A percentile compares a stretch with the other conserved stretches of the same genome.
Evolutionary conservation across 805 yeast genomes (phyloP).

Genomic region (Nadsonia fulvescens): DNA sequence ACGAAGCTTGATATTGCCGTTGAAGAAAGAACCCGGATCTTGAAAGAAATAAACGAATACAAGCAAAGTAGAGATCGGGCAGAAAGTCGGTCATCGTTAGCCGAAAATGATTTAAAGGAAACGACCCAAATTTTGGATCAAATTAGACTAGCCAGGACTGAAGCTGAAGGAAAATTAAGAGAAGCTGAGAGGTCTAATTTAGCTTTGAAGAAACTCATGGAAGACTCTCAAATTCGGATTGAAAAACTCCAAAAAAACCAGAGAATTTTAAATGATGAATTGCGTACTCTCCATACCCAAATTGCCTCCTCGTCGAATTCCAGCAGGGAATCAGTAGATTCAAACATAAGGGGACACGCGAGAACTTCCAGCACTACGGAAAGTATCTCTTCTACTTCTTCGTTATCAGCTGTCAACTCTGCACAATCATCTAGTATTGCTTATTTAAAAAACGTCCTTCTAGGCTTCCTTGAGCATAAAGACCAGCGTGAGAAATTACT

Average conservation of each 20-base stretch:
- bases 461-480: constrained; percentile 79
- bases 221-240: constrained; percentile 19
- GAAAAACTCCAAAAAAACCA: constrained; percentile 20
- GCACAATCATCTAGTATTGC: constrained; percentile 34
- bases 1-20: constrained; percentile 18
- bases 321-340: constrained; percentile 6
- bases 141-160: constrained; percentile 8
- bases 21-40: constrained; percentile 18
- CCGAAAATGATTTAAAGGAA: constrained; percentile 12
- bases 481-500: constrained; percentile 77
- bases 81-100: constrained; percentile 11
- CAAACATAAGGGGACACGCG: too few relatives aligned
- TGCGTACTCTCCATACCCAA: too few relatives aligned
- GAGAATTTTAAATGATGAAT: constrained; percentile 17
- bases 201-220: constrained; percentile 18
- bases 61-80: constrained; percentile 13
- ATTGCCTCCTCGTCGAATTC: constrained; percentile 6
- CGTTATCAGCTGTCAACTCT: constrained; percentile 2
- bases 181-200: constrained; percentile 16
- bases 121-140: constrained; percentile 3
- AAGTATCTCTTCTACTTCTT: constrained; percentile 1
- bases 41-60: constrained; percentile 10
- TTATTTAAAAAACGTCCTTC: constrained; percentile 72
- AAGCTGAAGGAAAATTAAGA: constrained; percentile 14
- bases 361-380: too few relatives aligned